phyloP scores from a whole-genome alignment of 805 yeast species.

The Hanseniaspora meyeri region DNA sequence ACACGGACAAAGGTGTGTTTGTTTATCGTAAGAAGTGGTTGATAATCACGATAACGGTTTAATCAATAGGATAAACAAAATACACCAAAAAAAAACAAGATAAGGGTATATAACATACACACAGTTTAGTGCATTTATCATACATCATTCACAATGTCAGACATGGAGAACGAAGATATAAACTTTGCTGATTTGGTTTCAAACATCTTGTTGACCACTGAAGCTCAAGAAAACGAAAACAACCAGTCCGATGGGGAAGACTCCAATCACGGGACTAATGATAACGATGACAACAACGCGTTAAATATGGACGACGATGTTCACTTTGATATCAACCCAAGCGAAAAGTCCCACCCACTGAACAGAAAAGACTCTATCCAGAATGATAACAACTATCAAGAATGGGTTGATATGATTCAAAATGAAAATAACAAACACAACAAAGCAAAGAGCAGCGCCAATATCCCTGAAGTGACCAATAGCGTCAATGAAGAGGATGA shows the following conservation, averaged over 20 bases:
- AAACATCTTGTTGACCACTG: conserved; percentile 16
- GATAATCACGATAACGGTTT: too few species aligned
- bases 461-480: not conserved
- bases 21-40: too few species aligned
- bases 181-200: conserved; percentile 23
- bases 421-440: not conserved
- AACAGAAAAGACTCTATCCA: not conserved
- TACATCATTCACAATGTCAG: conserved; percentile 12
- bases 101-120: too few species aligned
- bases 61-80: too few species aligned
- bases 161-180: conserved; percentile 17
- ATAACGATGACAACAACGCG: not conserved
- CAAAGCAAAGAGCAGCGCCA: not conserved
- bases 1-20: too few species aligned
- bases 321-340: not conserved
- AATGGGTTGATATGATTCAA: not conserved
- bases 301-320: not conserved
- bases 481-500: conserved; percentile 3
- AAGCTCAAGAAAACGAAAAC: conserved; percentile 3
- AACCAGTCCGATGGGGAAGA: not conserved
- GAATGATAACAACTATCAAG: not conserved
- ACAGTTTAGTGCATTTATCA: not conserved
- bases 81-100: not conserved
- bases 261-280: not conserved
- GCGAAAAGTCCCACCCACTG: not conserved